Evolutionary conservation across 495 filamentous ascomycete genomes (phyloP).

Genomic region (Xylaria telfairii): DNA sequence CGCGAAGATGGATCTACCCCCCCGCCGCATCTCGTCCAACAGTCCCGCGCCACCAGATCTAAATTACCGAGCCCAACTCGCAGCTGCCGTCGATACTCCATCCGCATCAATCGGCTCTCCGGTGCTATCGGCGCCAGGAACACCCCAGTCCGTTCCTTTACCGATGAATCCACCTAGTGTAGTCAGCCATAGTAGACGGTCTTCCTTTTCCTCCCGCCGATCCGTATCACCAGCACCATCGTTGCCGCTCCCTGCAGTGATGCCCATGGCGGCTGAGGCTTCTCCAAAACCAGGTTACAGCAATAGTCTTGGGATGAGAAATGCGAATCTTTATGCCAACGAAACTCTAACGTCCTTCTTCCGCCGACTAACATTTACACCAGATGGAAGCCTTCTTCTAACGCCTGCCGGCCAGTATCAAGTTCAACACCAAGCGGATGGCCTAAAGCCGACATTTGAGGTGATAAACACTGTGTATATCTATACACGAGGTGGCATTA

Average conservation of each 20-base stretch:
- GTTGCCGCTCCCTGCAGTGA: slow-evolving; percentile 93
- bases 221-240: slow-evolving; percentile 97
- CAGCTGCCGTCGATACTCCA: slow-evolving; percentile 57
- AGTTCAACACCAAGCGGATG: slow-evolving; percentile 73
- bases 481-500: slow-evolving; percentile 94
- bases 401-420: slow-evolving; percentile 97
- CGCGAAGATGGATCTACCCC: slow-evolving; percentile 88
- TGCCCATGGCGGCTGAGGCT: slow-evolving; percentile 76
- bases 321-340: slow-evolving; percentile 92
- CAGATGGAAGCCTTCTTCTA: slow-evolving; percentile 92
- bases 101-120: slow-evolving; percentile 75
- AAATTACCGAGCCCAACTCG: slow-evolving; percentile 61
- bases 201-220: slow-evolving; percentile 92
- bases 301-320: slow-evolving; percentile 71
- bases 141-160: slow-evolving; percentile 83
- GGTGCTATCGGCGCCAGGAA: slow-evolving; percentile 90
- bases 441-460: slow-evolving; percentile 76
- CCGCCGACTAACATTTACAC: slow-evolving; percentile 88
- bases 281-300: slow-evolving; percentile 75
- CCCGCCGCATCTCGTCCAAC: slow-evolving; percentile 84
- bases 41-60: slow-evolving; percentile 92
- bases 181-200: slow-evolving; percentile 87
- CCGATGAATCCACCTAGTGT: slow-evolving; percentile 96
- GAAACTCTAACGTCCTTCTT: slow-evolving; percentile 99
- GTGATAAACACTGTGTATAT: slow-evolving; percentile 98